Conservation (phyloP, 148 eudicot genomes). For the Nyssa sinensis region DNA sequence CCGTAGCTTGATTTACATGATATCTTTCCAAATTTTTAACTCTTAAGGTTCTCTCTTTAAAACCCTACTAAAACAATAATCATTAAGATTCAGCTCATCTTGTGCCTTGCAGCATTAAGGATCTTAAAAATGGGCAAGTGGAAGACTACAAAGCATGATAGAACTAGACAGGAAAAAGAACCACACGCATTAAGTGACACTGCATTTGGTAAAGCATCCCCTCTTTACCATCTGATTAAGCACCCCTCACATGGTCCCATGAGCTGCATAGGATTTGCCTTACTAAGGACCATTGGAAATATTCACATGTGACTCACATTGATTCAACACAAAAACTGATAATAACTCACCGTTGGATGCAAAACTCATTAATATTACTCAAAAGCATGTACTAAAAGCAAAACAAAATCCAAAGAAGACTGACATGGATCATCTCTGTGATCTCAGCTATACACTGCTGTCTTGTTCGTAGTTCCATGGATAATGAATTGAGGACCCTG, state of each 20-base stretch:
- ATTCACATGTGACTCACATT: too few relatives aligned
- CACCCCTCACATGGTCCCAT: background rate
- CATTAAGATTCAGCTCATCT: background rate
- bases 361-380: background rate
- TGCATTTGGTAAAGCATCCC: background rate
- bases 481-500: conserved; percentile 39
- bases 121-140: background rate
- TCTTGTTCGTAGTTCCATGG: conserved; percentile 61
- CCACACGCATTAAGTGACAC: too few relatives aligned
- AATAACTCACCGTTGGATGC: background rate
- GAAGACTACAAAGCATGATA: background rate
- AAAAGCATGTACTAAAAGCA: background rate
- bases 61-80: background rate
- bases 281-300: background rate
- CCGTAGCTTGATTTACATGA: background rate
- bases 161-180: background rate
- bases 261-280: background rate
- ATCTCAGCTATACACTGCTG: conserved; percentile 87
- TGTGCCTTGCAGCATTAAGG: background rate
- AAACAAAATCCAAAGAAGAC: conserved; percentile 20
- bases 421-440: conserved; percentile 96
- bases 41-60: background rate
- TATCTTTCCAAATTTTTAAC: too few relatives aligned
- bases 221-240: background rate
- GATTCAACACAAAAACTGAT: background rate